Conservation (phyloP, 2,329 filamentous ascomycete genomes). For the Raffaelea albimanens region DNA sequence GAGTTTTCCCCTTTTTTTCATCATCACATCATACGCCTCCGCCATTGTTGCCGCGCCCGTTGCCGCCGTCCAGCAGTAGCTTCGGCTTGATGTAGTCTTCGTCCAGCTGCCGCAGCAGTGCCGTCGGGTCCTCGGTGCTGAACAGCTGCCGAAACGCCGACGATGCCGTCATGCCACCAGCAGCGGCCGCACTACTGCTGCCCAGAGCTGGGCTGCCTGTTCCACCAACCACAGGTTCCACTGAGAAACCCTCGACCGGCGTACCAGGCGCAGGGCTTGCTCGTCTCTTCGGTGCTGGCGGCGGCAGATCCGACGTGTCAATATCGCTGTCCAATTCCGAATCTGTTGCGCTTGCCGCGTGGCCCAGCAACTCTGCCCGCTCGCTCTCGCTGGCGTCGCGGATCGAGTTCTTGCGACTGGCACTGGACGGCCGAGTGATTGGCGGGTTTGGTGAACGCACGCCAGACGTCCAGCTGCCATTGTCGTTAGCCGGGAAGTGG, state of each 20-base stretch:
- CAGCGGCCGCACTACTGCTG: conserved; percentile 17
- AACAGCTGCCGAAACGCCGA: conserved; percentile 74
- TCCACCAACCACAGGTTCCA: no score
- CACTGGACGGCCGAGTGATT: conserved; percentile 31
- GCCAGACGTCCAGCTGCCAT: conserved; percentile 43
- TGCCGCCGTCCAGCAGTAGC: conserved; percentile 17
- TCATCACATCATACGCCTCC: background rate
- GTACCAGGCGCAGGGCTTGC: background rate
- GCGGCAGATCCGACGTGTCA: conserved; percentile 57
- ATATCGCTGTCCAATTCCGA: conserved; percentile 55
- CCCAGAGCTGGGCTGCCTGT: conserved; percentile 18
- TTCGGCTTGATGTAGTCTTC: conserved; percentile 43
- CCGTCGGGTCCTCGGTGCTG: conserved; percentile 78
- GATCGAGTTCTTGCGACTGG: conserved; percentile 42
- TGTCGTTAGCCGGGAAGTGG: conserved; percentile 14
- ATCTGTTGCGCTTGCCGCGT: conserved; percentile 36
- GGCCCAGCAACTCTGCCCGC: conserved; percentile 45
- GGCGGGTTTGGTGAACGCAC: conserved; percentile 27
- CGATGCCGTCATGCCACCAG: conserved; percentile 52
- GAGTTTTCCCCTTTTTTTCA: no score
- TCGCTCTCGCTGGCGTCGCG: conserved; percentile 24
- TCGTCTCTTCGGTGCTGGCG: conserved; percentile 33
- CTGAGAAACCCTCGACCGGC: background rate
- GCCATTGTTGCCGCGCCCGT: conserved; percentile 13
- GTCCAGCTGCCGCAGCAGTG: conserved; percentile 84